Evolutionary conservation across 1,284 basidiomycete genomes (phyloP).

Genomic region (Moesziomyces globuligerus): DNA sequence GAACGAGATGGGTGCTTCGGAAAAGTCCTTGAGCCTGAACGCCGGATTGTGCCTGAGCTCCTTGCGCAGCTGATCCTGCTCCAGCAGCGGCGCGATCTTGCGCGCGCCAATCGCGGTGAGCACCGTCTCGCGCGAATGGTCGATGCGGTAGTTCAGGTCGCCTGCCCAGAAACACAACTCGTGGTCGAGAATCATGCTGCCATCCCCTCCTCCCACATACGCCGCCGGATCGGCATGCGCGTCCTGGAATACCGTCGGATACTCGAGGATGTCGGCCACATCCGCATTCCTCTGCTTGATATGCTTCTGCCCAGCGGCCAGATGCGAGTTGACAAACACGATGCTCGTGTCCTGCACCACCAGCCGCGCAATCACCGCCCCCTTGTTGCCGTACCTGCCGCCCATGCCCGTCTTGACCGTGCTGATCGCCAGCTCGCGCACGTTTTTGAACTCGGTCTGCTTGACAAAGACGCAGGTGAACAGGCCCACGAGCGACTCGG

Average conservation of each 20-base stretch:
- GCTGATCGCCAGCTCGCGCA: conserved; percentile 79
- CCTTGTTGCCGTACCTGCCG: conserved; percentile 95
- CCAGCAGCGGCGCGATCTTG: conserved; percentile 75
- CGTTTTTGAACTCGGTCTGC: conserved; percentile 69
- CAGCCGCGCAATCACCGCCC: conserved; percentile 88
- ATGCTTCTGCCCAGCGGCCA: conserved; percentile 90
- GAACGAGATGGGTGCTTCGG: conserved; percentile 73
- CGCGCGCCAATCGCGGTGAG: conserved; percentile 75
- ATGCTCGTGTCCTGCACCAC: conserved; percentile 81
- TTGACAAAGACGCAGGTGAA: conserved; percentile 89
- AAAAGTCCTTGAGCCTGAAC: conserved; percentile 84
- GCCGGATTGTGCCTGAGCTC: conserved; percentile 86
- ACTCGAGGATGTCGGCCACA: conserved; percentile 73
- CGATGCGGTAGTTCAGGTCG: conserved; percentile 80
- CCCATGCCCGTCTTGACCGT: conserved; percentile 91
- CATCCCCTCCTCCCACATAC: conserved; percentile 90
- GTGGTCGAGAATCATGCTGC: conserved; percentile 92
- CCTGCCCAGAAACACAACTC: conserved; percentile 87
- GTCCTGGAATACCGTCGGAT: conserved; percentile 36
- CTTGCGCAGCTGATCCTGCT: conserved; percentile 87
- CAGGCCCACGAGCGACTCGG: conserved; percentile 89
- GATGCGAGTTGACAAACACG: conserved; percentile 94
- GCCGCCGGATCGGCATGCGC: conserved; percentile 68
- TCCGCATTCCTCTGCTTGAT: conserved; percentile 86
- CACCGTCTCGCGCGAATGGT: conserved; percentile 84